A percentile compares a stretch with the other conserved stretches of the same genome.
phyloP scores from a whole-genome alignment of 2,329 filamentous ascomycete genomes.

The Talaromyces sp. region DNA sequence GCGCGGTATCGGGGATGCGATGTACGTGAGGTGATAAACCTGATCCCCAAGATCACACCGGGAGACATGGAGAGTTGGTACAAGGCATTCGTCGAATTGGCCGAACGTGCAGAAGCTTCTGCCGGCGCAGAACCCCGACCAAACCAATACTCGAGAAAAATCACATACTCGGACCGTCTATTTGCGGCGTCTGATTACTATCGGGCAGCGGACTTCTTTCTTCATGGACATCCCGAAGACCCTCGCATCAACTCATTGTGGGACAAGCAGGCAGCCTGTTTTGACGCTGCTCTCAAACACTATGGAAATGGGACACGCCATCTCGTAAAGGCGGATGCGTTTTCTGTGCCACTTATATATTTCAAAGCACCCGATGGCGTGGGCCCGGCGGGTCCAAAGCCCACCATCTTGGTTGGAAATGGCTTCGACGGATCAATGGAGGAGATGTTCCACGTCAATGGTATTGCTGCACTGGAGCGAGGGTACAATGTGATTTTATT shows the following conservation, averaged over 20 bases:
- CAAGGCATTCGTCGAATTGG: conserved; percentile 25
- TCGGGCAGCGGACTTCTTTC: conserved; percentile 26
- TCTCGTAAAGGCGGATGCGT: conserved; percentile 20
- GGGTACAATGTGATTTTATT: conserved; percentile 45
- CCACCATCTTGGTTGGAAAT: conserved; percentile 30
- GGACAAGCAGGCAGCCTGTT: conserved; percentile 1
- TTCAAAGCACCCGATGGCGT: conserved; percentile 30
- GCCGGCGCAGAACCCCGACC: conserved; percentile 20
- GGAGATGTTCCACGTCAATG: conserved; percentile 40
- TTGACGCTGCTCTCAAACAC: conserved; percentile 1
- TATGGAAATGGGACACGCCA: conserved; percentile 1
- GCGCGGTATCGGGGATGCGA: conserved; percentile 33
- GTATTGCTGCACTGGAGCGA: conserved; percentile 20
- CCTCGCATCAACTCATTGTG: conserved; percentile 28
- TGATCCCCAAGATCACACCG: conserved; percentile 32
- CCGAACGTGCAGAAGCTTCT: not conserved
- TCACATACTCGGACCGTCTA: conserved; percentile 22
- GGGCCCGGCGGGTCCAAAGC: conserved; percentile 27
- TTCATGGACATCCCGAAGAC: conserved; percentile 39
- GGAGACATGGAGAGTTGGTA: conserved; percentile 38
- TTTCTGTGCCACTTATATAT: conserved; percentile 33
- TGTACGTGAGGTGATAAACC: conserved; percentile 35
- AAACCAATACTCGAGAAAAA: conserved; percentile 14
- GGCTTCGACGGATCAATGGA: conserved; percentile 34
- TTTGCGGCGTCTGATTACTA: conserved; percentile 38